Percentiles rank a stretch among this genome's conserved stretches.
Evolutionary conservation across 2,329 filamentous ascomycete genomes (phyloP).

Genomic region (Exophiala aquamarina): DNA sequence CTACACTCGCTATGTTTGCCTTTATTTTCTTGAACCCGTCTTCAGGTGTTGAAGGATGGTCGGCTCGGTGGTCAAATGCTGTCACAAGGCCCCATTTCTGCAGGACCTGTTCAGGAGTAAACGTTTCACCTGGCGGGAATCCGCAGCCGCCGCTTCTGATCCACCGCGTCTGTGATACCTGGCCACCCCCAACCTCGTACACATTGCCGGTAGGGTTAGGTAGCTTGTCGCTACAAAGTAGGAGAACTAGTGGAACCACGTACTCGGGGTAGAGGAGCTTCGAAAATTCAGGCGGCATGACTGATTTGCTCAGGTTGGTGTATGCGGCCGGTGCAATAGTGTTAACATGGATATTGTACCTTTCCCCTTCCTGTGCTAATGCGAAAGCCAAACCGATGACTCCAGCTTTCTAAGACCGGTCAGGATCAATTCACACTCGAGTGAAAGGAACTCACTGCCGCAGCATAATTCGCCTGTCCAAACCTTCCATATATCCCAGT

Average conservation of each 20-base stretch:
- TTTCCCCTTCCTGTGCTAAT: constrained; percentile 85
- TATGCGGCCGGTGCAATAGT: constrained; percentile 97
- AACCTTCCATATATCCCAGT: constrained; percentile 99
- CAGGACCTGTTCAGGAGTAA: constrained; percentile 81
- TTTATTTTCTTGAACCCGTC: constrained; percentile 76
- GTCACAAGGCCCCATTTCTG: constrained; percentile 74
- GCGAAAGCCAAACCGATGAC: constrained; percentile 94
- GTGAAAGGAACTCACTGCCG: constrained; percentile 61
- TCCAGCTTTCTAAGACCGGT: constrained; percentile 66
- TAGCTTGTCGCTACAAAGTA: constrained; percentile 82
- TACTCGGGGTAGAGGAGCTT: constrained; percentile 99
- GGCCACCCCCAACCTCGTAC: constrained; percentile 93
- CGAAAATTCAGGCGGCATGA: constrained; percentile 96
- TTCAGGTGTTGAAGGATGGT: constrained; percentile 77
- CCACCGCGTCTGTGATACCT: constrained; percentile 90
- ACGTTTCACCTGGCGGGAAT: constrained; percentile 79
- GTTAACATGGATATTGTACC: constrained; percentile 98
- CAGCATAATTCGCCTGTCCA: constrained; percentile 95
- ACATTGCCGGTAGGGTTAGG: constrained; percentile 81
- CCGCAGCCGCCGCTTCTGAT: constrained; percentile 84
- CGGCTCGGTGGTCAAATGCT: constrained; percentile 83
- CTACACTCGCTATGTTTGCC: constrained; percentile 75
- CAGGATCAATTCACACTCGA: constrained; percentile 4
- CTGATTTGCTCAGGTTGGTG: constrained; percentile 88
- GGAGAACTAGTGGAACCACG: constrained; percentile 86